phyloP scores from a whole-genome alignment of 2,329 filamentous ascomycete genomes.

The Cytospora leucostoma region DNA sequence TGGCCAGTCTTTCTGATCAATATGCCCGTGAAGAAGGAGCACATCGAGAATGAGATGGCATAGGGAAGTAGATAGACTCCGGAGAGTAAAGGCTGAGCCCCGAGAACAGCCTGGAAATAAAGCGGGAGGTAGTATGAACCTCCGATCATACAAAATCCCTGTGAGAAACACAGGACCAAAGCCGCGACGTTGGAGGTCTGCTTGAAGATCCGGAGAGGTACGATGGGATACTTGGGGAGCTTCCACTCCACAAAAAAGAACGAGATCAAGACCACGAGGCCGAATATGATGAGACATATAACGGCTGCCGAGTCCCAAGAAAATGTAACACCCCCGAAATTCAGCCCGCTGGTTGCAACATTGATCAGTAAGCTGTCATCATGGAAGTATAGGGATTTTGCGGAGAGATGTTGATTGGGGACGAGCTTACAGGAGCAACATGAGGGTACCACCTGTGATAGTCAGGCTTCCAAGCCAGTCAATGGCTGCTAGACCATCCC shows the following conservation, averaged over 20 bases:
- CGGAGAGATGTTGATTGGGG: background rate
- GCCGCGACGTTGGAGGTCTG: slow-evolving; percentile 53
- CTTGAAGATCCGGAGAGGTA: slow-evolving; percentile 61
- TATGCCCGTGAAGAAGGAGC: slow-evolving; percentile 27
- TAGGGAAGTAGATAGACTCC: slow-evolving; percentile 60
- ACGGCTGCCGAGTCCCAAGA: slow-evolving; percentile 62
- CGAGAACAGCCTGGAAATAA: slow-evolving; percentile 63
- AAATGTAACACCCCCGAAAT: slow-evolving; percentile 63
- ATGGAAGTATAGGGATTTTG: background rate
- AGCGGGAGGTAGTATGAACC: slow-evolving; percentile 68
- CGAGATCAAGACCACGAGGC: slow-evolving; percentile 45
- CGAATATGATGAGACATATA: slow-evolving; percentile 60
- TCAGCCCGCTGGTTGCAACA: slow-evolving; percentile 47
- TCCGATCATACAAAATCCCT: slow-evolving; percentile 55
- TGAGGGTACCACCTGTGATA: slow-evolving; percentile 62
- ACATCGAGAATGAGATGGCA: slow-evolving; percentile 43
- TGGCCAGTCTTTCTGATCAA: slow-evolving; percentile 53
- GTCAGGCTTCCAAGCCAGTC: slow-evolving; percentile 60
- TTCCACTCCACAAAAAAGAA: slow-evolving; percentile 62
- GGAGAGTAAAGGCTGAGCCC: slow-evolving; percentile 55
- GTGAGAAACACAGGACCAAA: slow-evolving; percentile 5
- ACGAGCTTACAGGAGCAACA: slow-evolving; percentile 54
- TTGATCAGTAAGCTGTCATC: background rate
- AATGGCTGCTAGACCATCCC: slow-evolving; percentile 60
- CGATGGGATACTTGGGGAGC: slow-evolving; percentile 63